phyloP scores from a whole-genome alignment of 164 flowering plant species.

The Vitis riparia region DNA sequence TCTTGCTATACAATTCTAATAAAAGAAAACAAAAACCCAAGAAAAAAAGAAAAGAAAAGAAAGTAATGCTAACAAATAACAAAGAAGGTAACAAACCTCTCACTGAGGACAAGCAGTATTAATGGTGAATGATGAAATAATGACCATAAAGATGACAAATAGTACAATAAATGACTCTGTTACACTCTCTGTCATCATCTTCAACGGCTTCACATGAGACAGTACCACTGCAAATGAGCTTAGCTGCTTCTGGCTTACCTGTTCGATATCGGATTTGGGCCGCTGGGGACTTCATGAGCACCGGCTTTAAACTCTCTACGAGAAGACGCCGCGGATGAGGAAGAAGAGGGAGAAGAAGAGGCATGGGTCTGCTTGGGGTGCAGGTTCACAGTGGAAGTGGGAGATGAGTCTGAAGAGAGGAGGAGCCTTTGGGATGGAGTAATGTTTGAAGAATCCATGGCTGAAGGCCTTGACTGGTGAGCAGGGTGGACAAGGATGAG shows the following conservation, averaged over 20 bases:
- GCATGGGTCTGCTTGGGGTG: conserved; percentile 23
- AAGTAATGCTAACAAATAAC: conserved; percentile 7
- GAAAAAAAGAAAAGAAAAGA: background rate
- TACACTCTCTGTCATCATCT: conserved; percentile 3
- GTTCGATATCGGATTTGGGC: conserved; percentile 84
- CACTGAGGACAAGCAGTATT: conserved; percentile 30
- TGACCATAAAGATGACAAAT: conserved; percentile 11
- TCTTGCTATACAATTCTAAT: conserved; percentile 32
- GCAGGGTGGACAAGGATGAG: conserved; percentile 37
- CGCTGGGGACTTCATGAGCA: conserved; percentile 84
- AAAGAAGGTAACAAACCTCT: conserved; percentile 28
- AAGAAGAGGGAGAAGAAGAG: conserved; percentile 6
- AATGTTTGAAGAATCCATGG: conserved; percentile 4
- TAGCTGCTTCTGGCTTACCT: conserved; percentile 14
- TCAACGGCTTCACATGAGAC: no score
- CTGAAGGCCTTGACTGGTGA: conserved; percentile 15
- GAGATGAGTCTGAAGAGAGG: conserved; percentile 7
- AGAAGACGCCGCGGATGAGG: conserved; percentile 9
- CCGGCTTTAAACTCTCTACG: conserved; percentile 43
- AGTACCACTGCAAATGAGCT: no score
- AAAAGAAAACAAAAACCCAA: conserved; percentile 3
- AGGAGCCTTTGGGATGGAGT: conserved; percentile 23
- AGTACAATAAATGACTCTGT: conserved; percentile 5
- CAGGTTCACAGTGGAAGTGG: conserved; percentile 18
- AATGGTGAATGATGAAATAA: conserved; percentile 11